phyloP scores from a whole-genome alignment of 164 flowering plant species.

The Saururus chinensis region DNA sequence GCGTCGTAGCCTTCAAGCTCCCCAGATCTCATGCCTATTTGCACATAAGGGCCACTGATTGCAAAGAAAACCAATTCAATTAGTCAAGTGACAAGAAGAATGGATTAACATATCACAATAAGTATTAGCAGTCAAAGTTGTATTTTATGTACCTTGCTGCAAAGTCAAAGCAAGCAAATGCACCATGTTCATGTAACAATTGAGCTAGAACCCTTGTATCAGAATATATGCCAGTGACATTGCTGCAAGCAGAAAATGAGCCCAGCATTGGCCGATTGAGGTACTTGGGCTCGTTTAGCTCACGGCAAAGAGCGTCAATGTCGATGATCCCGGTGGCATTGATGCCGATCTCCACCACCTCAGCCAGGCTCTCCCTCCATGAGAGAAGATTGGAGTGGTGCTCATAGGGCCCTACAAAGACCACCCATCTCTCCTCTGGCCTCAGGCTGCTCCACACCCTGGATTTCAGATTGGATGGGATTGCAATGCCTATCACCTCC shows the following conservation, averaged over 20 bases:
- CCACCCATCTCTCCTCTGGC: constrained; percentile 22
- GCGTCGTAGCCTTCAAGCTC: constrained; percentile 80
- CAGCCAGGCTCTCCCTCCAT: constrained; percentile 20
- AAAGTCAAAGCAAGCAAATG: constrained; percentile 75
- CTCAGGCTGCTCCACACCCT: constrained; percentile 2
- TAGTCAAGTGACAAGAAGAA: too few relatives aligned
- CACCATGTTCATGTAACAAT: constrained; percentile 57
- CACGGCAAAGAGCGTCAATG: constrained; percentile 26
- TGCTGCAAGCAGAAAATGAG: constrained; percentile 82
- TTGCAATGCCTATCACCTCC: constrained; percentile 20
- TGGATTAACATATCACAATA: too few relatives aligned
- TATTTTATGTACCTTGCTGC: constrained; percentile 4
- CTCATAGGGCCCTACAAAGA: constrained; percentile 33
- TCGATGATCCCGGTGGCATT: constrained; percentile 44
- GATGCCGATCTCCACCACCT: constrained; percentile 25
- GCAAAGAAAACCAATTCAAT: too few relatives aligned
- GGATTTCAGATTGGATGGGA: constrained; percentile 13
- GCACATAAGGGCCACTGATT: constrained; percentile 48
- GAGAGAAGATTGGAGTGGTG: constrained; percentile 36
- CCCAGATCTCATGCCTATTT: constrained; percentile 62
- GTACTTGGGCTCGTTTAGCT: constrained; percentile 23
- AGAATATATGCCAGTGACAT: constrained; percentile 53
- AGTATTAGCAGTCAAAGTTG: too few relatives aligned
- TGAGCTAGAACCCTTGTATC: constrained; percentile 45
- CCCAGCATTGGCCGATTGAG: constrained; percentile 51